Percentiles rank a stretch among this genome's conserved stretches.
Evolutionary conservation across 2,329 filamentous ascomycete species (phyloP).

Genomic region (Sclerotinia trifoliorum): DNA sequence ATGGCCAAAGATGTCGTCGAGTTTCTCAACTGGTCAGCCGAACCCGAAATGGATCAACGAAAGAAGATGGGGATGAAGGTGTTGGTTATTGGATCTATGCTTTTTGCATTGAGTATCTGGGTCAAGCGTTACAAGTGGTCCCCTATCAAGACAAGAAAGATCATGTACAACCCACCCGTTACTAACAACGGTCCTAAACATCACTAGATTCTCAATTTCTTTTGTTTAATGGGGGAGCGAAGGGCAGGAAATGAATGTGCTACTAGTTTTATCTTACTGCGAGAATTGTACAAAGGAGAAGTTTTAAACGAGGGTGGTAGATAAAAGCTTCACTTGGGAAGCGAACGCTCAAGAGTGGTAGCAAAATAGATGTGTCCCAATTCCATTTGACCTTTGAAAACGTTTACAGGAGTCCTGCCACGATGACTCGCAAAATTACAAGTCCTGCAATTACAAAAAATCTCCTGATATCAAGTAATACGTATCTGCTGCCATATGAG

Average conservation of each 20-base stretch:
- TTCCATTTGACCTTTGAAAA: constrained; percentile 21
- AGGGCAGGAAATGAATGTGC: constrained; percentile 36
- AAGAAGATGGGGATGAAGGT: constrained; percentile 99
- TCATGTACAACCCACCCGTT: constrained; percentile 76
- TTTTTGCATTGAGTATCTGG: constrained; percentile 90
- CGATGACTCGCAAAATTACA: background rate
- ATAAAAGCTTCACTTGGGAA: constrained; percentile 33
- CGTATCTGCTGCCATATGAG: background rate
- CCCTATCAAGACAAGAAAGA: constrained; percentile 91
- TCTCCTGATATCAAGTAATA: background rate
- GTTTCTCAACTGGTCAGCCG: constrained; percentile 98
- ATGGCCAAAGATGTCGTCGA: constrained; percentile 99
- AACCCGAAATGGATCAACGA: constrained; percentile 98
- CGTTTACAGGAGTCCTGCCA: background rate
- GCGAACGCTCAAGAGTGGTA: constrained; percentile 24
- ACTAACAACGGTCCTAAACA: constrained; percentile 21
- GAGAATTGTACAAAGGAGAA: constrained; percentile 36
- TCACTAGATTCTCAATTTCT: constrained; percentile 35
- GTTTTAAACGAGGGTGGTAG: constrained; percentile 22
- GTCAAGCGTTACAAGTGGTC: constrained; percentile 99
- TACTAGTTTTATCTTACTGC: constrained; percentile 40
- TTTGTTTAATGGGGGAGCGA: constrained; percentile 30
- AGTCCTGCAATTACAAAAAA: background rate
- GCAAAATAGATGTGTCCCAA: constrained; percentile 39
- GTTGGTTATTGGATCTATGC: constrained; percentile 70